A percentile compares a stretch with the other conserved stretches of the same genome.
Evolutionary conservation across 306 rosid genomes (phyloP).

Genomic region (Casuarina glauca): DNA sequence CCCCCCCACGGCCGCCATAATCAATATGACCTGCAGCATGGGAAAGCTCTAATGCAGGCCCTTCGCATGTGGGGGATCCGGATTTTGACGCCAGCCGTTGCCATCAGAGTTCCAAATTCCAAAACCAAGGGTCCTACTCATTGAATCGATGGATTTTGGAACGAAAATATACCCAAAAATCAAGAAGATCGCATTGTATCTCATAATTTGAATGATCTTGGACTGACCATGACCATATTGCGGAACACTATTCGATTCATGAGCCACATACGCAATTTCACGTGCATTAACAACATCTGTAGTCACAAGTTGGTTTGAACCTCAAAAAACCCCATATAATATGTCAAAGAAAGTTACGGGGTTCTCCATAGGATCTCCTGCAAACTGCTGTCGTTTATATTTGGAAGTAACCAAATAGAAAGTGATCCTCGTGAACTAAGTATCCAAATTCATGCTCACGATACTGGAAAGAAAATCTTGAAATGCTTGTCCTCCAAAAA

Average conservation of each 20-base stretch:
- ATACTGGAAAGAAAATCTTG: too few species aligned
- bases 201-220: too few species aligned
- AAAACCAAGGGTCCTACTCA: too few species aligned
- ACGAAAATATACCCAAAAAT: background rate
- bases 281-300: slow-evolving; percentile 15
- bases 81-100: background rate
- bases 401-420: too few species aligned
- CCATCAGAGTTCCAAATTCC: too few species aligned
- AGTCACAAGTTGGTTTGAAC: slow-evolving; percentile 40
- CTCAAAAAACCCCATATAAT: background rate
- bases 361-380: too few species aligned
- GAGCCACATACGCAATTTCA: background rate
- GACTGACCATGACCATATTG: background rate
- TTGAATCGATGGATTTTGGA: background rate
- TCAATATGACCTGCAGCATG: slow-evolving; percentile 13
- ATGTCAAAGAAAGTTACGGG: too few species aligned
- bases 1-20: background rate
- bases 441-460: background rate
- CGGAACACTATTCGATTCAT: slow-evolving; percentile 16
- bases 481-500: background rate
- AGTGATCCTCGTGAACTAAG: background rate
- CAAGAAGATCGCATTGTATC: too few species aligned
- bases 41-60: background rate
- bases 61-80: slow-evolving; percentile 16
- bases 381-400: too few species aligned